Conservation (phyloP, 345 rosid species). For the Sapria himalayana region DNA sequence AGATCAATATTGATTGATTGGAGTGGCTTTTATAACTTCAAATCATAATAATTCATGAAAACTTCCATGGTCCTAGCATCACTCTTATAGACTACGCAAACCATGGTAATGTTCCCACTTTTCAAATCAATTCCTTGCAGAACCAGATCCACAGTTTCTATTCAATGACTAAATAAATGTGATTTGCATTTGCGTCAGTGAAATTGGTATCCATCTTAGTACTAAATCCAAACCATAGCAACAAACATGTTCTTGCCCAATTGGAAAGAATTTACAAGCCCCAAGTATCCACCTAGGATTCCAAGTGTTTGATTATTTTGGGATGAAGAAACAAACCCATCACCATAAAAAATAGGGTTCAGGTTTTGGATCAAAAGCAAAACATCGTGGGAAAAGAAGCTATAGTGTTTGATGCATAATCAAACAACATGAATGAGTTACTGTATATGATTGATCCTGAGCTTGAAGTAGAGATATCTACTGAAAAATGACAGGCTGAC, state of each 20-base stretch:
- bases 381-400: conserved; percentile 70
- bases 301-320: conserved; percentile 53
- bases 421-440: conserved; percentile 44
- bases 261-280: conserved; percentile 63
- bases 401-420: conserved; percentile 46
- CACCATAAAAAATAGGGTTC: conserved; percentile 51
- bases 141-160: conserved; percentile 37
- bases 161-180: conserved; percentile 60
- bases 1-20: conserved; percentile 39
- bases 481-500: no score
- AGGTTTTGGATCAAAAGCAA: conserved; percentile 43
- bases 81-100: conserved; percentile 84
- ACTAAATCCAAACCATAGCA: conserved; percentile 71
- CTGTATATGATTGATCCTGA: conserved; percentile 56
- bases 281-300: conserved; percentile 58
- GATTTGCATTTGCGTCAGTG: conserved; percentile 51
- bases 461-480: conserved; percentile 77
- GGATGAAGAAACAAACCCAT: conserved; percentile 68
- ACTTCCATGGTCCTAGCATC: conserved; percentile 34
- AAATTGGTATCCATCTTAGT: conserved; percentile 43
- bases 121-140: conserved; percentile 39
- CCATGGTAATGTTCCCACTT: conserved; percentile 45
- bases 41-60: conserved; percentile 36
- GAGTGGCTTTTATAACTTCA: conserved; percentile 40
- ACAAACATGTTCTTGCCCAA: conserved; percentile 57